Evolutionary conservation across 192 early-diverging fungal species (phyloP).

Genomic region (Endogone sp.): DNA sequence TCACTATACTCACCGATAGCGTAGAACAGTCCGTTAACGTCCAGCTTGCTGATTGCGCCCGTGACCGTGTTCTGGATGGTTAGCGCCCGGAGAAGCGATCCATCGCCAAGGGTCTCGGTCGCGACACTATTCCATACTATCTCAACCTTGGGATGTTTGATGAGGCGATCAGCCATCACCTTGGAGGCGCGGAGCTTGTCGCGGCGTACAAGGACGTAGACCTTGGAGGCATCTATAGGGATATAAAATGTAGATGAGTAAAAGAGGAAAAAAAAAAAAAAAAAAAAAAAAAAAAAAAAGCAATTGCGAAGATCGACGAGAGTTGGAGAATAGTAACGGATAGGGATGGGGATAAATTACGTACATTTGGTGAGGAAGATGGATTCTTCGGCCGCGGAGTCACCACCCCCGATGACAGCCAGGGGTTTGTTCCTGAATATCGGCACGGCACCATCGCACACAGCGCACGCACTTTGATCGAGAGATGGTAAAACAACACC

Average conservation of each 20-base stretch:
- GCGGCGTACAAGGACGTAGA: slow-evolving; percentile 91
- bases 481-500: too few species aligned
- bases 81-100: slow-evolving; percentile 68
- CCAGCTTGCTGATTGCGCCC: slow-evolving; percentile 56
- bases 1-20: slow-evolving; percentile 63
- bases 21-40: slow-evolving; percentile 93
- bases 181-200: slow-evolving; percentile 95
- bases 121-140: slow-evolving; percentile 89
- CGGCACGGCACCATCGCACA: slow-evolving; percentile 97
- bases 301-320: too few species aligned
- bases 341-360: neutral
- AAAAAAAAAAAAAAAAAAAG: too few species aligned
- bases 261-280: slow-evolving; percentile 9
- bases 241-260: neutral
- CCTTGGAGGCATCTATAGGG: slow-evolving; percentile 78
- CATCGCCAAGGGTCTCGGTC: slow-evolving; percentile 83
- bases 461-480: slow-evolving; percentile 78
- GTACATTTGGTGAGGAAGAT: slow-evolving; percentile 92
- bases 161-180: slow-evolving; percentile 91
- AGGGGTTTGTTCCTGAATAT: slow-evolving; percentile 96
- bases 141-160: slow-evolving; percentile 86
- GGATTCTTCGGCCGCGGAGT: slow-evolving; percentile 95
- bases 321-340: neutral
- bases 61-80: slow-evolving; percentile 76
- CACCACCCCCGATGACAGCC: slow-evolving; percentile 95